Evolutionary conservation across 2,329 filamentous ascomycete genomes (phyloP).

Genomic region (Xylariaceae sp.): DNA sequence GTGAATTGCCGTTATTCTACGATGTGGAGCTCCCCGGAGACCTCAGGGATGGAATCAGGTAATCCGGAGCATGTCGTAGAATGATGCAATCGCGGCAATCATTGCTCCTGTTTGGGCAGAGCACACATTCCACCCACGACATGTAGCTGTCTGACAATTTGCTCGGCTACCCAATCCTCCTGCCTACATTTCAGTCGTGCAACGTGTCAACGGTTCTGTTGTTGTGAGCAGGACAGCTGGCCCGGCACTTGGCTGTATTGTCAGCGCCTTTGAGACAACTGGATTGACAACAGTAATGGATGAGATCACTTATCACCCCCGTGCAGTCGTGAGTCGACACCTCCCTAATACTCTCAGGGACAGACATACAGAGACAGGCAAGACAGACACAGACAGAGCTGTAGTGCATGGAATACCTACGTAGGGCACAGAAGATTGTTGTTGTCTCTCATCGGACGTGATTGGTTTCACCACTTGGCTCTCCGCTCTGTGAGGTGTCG

Average conservation of each 20-base stretch:
- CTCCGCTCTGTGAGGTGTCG: neutral
- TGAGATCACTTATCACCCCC: neutral
- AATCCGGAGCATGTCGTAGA: conserved; percentile 14
- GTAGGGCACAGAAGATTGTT: neutral
- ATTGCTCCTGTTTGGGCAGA: conserved; percentile 27
- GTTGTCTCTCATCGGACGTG: neutral
- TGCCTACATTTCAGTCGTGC: conserved; percentile 20
- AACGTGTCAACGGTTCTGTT: conserved; percentile 28
- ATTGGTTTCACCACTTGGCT: neutral
- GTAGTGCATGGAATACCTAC: neutral
- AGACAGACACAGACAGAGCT: neutral
- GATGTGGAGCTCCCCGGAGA: neutral
- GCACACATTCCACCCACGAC: conserved; percentile 24
- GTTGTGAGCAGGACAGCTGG: conserved; percentile 14
- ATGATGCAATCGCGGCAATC: conserved; percentile 31
- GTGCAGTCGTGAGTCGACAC: no score
- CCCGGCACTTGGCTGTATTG: conserved; percentile 7
- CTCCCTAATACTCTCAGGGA: no score
- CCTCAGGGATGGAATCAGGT: conserved; percentile 10
- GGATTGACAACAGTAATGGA: conserved; percentile 1
- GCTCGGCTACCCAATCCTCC: conserved; percentile 12
- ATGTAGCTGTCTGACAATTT: conserved; percentile 22
- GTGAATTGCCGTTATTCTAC: conserved; percentile 4
- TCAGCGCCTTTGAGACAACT: conserved; percentile 6
- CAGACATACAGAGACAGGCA: no score